Base-by-base conservation (phyloP, 768 basidiomycete genomes). In the Pisolithus microcarpus region DNA sequence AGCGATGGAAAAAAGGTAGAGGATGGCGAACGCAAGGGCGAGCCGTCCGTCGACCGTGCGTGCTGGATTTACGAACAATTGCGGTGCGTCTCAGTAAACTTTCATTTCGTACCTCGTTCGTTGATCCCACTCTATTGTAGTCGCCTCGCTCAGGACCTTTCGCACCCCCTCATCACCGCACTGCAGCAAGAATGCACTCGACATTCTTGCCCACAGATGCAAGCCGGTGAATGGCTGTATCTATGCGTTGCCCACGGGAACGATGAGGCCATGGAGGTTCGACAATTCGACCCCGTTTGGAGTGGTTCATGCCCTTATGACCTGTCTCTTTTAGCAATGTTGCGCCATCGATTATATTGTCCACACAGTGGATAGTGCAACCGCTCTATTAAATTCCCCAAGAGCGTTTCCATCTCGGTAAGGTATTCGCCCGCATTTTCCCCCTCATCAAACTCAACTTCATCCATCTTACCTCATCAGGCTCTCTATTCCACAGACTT, bases 151-250 rank as follows among this genome's bases (percentile, higher is more conserved):
- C 87, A 90, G 66, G 91, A 94, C 65, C 74, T 94, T 30, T 83
- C 87, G 0, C 84, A 91, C 59, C 90, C 91, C 5, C 75, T 92
- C 38, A 87, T 94, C 43, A 88, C 86, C 1, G 83, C 81, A 63
- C 71, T 93, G 38, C 91, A 92, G 63, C 82, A 85, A 58, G 89
- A 91, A 65, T 98, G 94, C 64, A 90, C 85, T 11, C 81, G 89
- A 37, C 70, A 77, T 34, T 80, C 85, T 9, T 99, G 95, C 73
- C 91, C 93, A 1, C 86, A 95, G 70, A 99, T 99, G 95, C 94
- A 94, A 67, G 93, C 94, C n/a, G 91, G 90, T 50, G 91, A 97
- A 73, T 97, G 95, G 95, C 76, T 91, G 26, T 98, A 96, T 68
- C 72, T 97, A 6, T 98, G 95, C 58, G 92, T 94, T 37, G 94